phyloP scores from a whole-genome alignment of 495 filamentous ascomycete genomes.

The Pseudotulostoma volvatum region DNA sequence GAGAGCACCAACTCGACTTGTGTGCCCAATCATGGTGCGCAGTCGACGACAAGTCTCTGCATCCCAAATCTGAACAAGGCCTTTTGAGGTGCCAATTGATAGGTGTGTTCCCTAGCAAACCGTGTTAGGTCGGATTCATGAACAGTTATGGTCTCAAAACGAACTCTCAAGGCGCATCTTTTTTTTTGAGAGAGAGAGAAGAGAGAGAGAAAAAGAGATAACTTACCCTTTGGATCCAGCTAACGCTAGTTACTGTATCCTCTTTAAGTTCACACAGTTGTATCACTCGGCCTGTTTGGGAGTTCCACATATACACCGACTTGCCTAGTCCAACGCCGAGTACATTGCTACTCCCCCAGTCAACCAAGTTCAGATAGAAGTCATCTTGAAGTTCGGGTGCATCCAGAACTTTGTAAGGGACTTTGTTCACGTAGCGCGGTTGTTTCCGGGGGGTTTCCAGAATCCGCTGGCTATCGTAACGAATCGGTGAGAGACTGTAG shows the following conservation, averaged over 20 bases:
- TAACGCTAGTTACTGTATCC: slow-evolving; percentile 90
- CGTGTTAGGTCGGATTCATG: no score
- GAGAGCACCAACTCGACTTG: slow-evolving; percentile 73
- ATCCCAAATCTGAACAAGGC: slow-evolving; percentile 95
- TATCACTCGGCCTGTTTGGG: slow-evolving; percentile 65
- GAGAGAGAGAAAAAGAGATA: not conserved
- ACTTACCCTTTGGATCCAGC: slow-evolving; percentile 76
- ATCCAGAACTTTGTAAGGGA: slow-evolving; percentile 94
- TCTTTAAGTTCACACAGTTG: slow-evolving; percentile 87
- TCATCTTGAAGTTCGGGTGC: slow-evolving; percentile 92
- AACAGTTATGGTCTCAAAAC: no score
- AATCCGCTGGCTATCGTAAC: slow-evolving; percentile 79
- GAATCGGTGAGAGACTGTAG: slow-evolving; percentile 84
- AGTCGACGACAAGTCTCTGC: slow-evolving; percentile 68
- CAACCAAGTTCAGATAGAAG: slow-evolving; percentile 92
- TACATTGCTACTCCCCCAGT: slow-evolving; percentile 94
- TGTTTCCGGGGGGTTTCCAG: slow-evolving; percentile 77
- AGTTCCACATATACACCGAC: slow-evolving; percentile 99
- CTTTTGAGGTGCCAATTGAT: slow-evolving; percentile 84
- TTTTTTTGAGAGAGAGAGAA: no score
- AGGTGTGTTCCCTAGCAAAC: slow-evolving; percentile 65
- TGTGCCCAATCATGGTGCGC: slow-evolving; percentile 92
- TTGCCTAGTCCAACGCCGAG: slow-evolving; percentile 81
- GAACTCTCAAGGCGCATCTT: no score
- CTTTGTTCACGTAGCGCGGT: slow-evolving; percentile 78